A percentile compares a stretch with the other conserved stretches of the same genome.
These are phyloP conservation scores for Annulohypoxylon truncatum DNA, from an alignment of 2,329 filamentous ascomycete genomes.

Conservation along the genomic window DNA sequence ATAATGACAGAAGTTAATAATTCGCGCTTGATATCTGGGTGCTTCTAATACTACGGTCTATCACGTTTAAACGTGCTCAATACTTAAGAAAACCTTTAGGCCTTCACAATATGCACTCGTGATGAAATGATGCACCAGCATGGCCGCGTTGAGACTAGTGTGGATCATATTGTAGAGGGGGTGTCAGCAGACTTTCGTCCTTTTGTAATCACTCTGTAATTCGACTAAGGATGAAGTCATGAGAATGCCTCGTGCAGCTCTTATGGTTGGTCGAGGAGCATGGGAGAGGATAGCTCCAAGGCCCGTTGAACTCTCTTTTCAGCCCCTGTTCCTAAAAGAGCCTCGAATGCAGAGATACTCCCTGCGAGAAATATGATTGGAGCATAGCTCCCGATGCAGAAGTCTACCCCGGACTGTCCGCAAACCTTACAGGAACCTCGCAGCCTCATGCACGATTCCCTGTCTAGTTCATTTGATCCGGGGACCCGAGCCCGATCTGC, in stretches of 20 bases:
- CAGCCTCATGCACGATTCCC: background rate
- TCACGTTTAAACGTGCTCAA: background rate
- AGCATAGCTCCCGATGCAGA: background rate
- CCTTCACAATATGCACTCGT: background rate
- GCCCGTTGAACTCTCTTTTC: constrained; percentile 1
- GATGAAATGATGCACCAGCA: background rate
- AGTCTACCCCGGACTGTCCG: constrained; percentile 1
- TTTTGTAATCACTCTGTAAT: background rate
- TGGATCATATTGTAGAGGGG: background rate
- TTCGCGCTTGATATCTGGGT: background rate
- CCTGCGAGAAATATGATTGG: background rate
- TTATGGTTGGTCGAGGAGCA: background rate
- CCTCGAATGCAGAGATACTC: background rate
- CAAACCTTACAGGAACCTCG: background rate
- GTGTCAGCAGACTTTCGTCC: background rate
- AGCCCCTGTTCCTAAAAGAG: background rate
- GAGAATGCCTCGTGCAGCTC: background rate
- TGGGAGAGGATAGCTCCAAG: background rate
- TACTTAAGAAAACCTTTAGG: background rate
- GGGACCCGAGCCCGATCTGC: background rate
- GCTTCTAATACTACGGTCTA: background rate
- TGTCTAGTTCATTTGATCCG: constrained; percentile 1
- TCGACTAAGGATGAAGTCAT: background rate
- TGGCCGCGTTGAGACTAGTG: background rate
- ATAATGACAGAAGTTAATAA: background rate